phyloP scores from a whole-genome alignment of 441 rosid species.

The Populus hybrid region DNA sequence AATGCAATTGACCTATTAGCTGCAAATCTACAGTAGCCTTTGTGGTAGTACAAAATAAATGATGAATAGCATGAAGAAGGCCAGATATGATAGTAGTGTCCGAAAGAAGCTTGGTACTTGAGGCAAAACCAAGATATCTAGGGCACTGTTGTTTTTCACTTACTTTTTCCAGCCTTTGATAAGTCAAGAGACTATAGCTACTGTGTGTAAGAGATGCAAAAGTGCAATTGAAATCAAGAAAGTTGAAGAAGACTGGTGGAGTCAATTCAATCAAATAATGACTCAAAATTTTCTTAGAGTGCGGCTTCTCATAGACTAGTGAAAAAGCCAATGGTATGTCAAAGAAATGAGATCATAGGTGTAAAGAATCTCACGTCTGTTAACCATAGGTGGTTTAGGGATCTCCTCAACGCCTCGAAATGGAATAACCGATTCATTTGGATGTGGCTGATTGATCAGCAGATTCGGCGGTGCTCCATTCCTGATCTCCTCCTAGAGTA shows the following conservation, averaged over 20 bases:
- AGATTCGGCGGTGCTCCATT: slow-evolving; percentile 47
- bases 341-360: not conserved
- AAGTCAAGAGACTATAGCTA: not conserved
- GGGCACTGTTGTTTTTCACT: slow-evolving; percentile 10
- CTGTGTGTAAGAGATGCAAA: not conserved
- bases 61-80: slow-evolving; percentile 7
- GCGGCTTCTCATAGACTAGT: not conserved
- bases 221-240: slow-evolving; percentile 12
- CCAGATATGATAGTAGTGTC: not conserved
- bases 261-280: not conserved
- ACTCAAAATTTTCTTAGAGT: not conserved
- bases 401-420: slow-evolving; percentile 32
- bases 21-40: slow-evolving; percentile 20
- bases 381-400: slow-evolving; percentile 58
- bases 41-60: not conserved
- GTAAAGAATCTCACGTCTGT: slow-evolving; percentile 61
- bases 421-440: slow-evolving; percentile 26
- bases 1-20: slow-evolving; percentile 2
- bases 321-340: not conserved
- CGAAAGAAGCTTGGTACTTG: too few species aligned
- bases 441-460: slow-evolving; percentile 61
- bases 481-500: slow-evolving; percentile 64
- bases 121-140: slow-evolving; percentile 11
- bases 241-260: not conserved
- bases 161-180: not conserved